These are phyloP conservation scores for Eucalyptus regnans DNA, from an alignment of 345 rosid species.

Conservation along the genomic window DNA sequence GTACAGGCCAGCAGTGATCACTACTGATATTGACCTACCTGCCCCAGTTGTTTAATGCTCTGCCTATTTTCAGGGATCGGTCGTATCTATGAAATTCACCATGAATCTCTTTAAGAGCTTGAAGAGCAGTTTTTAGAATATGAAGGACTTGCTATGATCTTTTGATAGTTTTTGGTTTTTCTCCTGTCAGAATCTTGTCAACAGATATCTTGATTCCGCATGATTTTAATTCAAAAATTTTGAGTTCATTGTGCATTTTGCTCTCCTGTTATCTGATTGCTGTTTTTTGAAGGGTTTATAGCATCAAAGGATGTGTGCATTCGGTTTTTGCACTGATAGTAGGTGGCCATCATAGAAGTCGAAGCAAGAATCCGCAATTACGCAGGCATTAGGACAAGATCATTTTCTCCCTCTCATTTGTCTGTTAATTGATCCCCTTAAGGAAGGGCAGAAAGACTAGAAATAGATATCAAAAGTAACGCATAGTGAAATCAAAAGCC, in stretches of 20 bases:
- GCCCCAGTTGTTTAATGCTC: slow-evolving; percentile 12
- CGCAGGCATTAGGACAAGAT: not conserved
- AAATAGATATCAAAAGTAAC: not conserved
- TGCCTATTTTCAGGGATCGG: not conserved
- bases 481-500: not conserved
- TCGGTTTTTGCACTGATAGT: not conserved
- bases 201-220: not conserved
- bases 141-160: not conserved
- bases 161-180: not conserved
- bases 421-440: not conserved
- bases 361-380: not conserved
- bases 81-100: not conserved
- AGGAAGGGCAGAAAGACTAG: not conserved
- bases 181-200: not conserved
- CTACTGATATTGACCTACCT: slow-evolving; percentile 25
- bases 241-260: not conserved
- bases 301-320: not conserved
- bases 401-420: not conserved
- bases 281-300: not conserved
- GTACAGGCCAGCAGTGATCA: not conserved
- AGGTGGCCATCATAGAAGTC: not conserved
- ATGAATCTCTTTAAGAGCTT: not conserved
- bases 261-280: not conserved
- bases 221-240: not conserved
- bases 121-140: not conserved